Evolutionary conservation across 2,329 filamentous ascomycete genomes (phyloP), one percentile per base, ranked within the genome.

Genomic region (Trichophyton mentagrophytes): DNA sequence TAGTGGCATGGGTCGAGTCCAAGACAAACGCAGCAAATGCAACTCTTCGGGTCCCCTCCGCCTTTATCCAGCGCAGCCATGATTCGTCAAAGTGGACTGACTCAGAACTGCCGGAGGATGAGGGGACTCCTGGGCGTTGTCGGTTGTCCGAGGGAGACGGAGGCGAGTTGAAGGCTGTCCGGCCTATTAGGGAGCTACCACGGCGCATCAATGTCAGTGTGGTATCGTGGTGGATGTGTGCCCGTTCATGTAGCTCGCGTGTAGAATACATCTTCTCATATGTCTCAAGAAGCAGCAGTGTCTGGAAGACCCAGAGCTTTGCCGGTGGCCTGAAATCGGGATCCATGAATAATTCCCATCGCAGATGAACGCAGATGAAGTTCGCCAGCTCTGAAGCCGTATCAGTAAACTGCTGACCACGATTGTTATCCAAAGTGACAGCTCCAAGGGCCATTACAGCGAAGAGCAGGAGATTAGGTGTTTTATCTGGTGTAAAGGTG

Each of bases 201-300:
- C 93, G 84, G 40, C 93, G 86, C 92, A 99, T 97, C 62, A 97
- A 77, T 0, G 91, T 96, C 65, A 99, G 85, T 0, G 91, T 96
- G 0, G 92, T 96, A 13, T 92, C 92, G 70, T 99, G 93, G 69
- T 97, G 92, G 53, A 97, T 96, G 67, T 97, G 92, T 1, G 92
- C 92, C 65, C 93, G 82, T 74, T 99, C 93, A 72, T 99, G 93
- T 36, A 97, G 78, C 62, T 89, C 86, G 65, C 91, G 83, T 0
- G 92, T 96, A 44, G 90, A 93, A 72, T 92, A 97, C 88, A 96
- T 93, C 79, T 99, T 99, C 76, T 99, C 93, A 68, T 95, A 97
- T 0, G 96, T 77, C 71, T 99, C 93, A 11, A 97, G 80, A 3
- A 97, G 80, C 3, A 97, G 78, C 58, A 97, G 77, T 1, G 92